Conservation (phyloP, 345 rosid genomes). For the Punica granatum region DNA sequence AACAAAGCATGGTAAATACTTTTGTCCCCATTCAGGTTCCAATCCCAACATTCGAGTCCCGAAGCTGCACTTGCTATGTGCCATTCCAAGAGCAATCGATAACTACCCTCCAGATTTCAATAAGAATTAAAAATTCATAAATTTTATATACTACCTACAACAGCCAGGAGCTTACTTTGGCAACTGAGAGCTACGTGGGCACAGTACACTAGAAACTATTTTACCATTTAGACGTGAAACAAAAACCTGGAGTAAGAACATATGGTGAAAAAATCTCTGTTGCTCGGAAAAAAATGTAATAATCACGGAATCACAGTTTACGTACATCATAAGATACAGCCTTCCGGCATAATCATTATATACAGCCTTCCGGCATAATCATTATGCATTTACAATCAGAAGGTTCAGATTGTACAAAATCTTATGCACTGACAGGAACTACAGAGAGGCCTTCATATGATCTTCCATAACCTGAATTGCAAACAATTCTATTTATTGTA, state of each 20-base stretch:
- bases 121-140: not conserved
- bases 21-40: constrained; percentile 74
- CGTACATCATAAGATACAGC: not conserved
- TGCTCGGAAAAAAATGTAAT: not conserved
- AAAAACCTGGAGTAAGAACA: constrained; percentile 43
- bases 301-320: not conserved
- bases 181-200: constrained; percentile 40
- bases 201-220: constrained; percentile 66
- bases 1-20: constrained; percentile 89
- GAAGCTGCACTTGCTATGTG: constrained; percentile 42
- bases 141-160: not conserved
- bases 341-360: not conserved
- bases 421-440: not conserved
- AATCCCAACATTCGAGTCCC: constrained; percentile 87
- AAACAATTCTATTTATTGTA: not conserved
- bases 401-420: not conserved
- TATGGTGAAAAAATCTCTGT: not conserved
- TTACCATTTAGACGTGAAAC: constrained; percentile 65
- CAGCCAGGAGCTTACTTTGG: constrained; percentile 38
- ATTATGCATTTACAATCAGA: not conserved
- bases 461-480: not conserved
- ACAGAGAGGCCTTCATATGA: not conserved
- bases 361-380: too few relatives aligned
- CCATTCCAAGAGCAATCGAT: not conserved
- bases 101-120: too few relatives aligned